Evolutionary conservation across 2,329 filamentous ascomycete species (phyloP).

Genomic region (Talaromyces sp.): DNA sequence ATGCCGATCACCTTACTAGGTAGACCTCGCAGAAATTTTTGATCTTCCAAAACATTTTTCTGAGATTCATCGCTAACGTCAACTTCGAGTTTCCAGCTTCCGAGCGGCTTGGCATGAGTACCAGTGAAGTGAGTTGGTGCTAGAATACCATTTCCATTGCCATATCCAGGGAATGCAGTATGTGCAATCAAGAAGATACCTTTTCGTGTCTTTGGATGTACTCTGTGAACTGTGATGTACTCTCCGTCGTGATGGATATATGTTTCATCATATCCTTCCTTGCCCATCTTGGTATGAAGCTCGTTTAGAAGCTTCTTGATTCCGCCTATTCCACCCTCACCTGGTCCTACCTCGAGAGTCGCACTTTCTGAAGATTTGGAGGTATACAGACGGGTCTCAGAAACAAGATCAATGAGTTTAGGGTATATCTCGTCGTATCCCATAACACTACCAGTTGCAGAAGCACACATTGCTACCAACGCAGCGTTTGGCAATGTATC

Average conservation of each 20-base stretch:
- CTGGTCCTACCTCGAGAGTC: conserved; percentile 56
- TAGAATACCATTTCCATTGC: conserved; percentile 77
- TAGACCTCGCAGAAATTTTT: conserved; percentile 71
- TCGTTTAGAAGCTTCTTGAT: conserved; percentile 92
- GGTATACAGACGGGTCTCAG: conserved; percentile 79
- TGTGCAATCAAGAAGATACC: conserved; percentile 95
- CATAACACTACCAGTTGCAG: conserved; percentile 92
- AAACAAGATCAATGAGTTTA: conserved; percentile 84
- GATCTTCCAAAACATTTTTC: conserved; percentile 63
- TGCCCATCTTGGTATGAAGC: conserved; percentile 93
- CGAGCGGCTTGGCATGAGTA: conserved; percentile 79
- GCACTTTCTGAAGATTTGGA: conserved; percentile 66
- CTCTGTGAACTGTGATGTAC: conserved; percentile 92
- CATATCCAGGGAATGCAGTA: conserved; percentile 89
- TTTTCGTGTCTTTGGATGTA: conserved; percentile 86
- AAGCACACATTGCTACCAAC: conserved; percentile 92
- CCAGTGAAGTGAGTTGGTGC: conserved; percentile 75
- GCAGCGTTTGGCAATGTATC: conserved; percentile 94
- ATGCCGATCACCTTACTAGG: conserved; percentile 76
- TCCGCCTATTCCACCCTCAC: conserved; percentile 80
- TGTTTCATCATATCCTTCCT: conserved; percentile 89
- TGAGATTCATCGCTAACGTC: conserved; percentile 71
- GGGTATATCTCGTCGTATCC: conserved; percentile 98
- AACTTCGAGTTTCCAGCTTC: conserved; percentile 89
- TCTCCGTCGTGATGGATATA: conserved; percentile 96